phyloP scores from a whole-genome alignment of 2,329 filamentous ascomycete genomes.

The Calonectria fujianensis region DNA sequence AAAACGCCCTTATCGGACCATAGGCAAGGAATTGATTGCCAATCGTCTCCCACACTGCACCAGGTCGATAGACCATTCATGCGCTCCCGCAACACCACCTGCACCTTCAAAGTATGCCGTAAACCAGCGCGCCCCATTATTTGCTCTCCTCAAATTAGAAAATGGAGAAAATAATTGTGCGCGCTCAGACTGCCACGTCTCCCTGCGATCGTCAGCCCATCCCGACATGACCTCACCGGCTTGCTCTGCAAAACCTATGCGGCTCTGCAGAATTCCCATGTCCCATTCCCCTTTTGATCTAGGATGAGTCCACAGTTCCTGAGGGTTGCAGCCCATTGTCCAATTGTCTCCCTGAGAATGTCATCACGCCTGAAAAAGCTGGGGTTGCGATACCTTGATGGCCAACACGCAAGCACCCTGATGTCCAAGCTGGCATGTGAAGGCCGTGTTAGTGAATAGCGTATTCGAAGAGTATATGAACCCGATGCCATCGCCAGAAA shows the following conservation, averaged over 20 bases:
- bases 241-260: neutral
- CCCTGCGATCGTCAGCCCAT: neutral
- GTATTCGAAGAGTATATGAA: slow-evolving; percentile 35
- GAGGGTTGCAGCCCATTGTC: neutral
- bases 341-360: slow-evolving; percentile 38
- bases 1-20: neutral
- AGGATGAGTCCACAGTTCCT: neutral
- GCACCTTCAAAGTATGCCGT: neutral
- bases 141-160: neutral
- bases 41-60: neutral
- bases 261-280: slow-evolving; percentile 39
- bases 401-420: slow-evolving; percentile 39
- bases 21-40: neutral
- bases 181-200: slow-evolving; percentile 6
- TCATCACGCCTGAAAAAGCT: slow-evolving; percentile 27
- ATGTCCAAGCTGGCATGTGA: slow-evolving; percentile 43
- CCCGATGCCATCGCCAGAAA: neutral
- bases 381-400: slow-evolving; percentile 35
- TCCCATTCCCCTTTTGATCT: slow-evolving; percentile 15
- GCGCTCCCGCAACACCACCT: neutral
- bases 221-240: slow-evolving; percentile 9
- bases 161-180: neutral
- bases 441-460: slow-evolving; percentile 27
- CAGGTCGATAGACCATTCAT: neutral
- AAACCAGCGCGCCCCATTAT: neutral